Percentiles rank a stretch among this genome's conserved stretches.
Conservation (phyloP, 495 filamentous ascomycete species). For the Lasiosphaeriaceae sp. region DNA sequence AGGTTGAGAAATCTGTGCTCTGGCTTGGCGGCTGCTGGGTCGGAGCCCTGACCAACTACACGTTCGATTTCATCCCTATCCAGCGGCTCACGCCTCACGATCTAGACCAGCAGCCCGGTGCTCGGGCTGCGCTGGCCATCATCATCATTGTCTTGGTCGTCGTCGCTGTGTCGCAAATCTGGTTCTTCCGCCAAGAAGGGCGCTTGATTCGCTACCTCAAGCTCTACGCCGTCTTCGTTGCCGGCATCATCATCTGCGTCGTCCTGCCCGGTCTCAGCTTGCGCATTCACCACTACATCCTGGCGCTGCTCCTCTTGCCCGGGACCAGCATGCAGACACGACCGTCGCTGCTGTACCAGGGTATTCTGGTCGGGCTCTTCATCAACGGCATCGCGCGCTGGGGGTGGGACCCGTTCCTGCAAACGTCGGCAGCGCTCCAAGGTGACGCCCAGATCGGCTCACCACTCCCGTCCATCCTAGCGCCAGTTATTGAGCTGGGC, state of each 20-base stretch:
- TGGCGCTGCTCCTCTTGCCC: constrained; percentile 75
- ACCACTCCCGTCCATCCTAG: constrained; percentile 60
- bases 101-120: constrained; percentile 71
- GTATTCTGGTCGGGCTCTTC: constrained; percentile 81
- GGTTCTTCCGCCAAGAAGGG: constrained; percentile 69
- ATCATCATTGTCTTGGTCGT: constrained; percentile 59
- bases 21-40: constrained; percentile 75
- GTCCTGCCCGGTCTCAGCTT: constrained; percentile 77
- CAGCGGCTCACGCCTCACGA: constrained; percentile 73
- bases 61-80: constrained; percentile 80
- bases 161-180: constrained; percentile 65
- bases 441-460: constrained; percentile 68
- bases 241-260: constrained; percentile 58
- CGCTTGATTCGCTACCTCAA: constrained; percentile 65
- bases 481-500: constrained; percentile 39
- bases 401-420: constrained; percentile 88
- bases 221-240: constrained; percentile 62
- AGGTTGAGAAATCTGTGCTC: constrained; percentile 68
- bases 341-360: constrained; percentile 74
- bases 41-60: constrained; percentile 77
- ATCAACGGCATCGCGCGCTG: constrained; percentile 90
- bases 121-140: constrained; percentile 63
- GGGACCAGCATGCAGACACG: constrained; percentile 84
- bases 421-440: constrained; percentile 68
- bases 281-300: constrained; percentile 91